Base-by-base conservation (phyloP, 2,329 filamentous ascomycete genomes). In the Anisogramma anomala region DNA sequence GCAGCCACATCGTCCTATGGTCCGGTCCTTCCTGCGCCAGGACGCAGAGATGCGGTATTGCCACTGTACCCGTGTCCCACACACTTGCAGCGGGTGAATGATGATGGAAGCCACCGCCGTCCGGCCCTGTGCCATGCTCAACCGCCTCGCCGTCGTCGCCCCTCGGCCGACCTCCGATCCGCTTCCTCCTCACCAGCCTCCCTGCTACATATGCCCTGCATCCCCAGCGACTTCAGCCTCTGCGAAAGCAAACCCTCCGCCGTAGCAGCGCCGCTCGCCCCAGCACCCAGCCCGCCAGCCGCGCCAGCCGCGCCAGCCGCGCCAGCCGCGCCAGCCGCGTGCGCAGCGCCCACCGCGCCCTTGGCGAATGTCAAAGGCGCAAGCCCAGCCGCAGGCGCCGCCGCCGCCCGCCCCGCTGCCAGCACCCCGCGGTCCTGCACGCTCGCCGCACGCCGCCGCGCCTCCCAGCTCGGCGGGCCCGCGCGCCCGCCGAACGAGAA, bases 231-330 rank as follows among this genome's bases (percentile, higher is more conserved):
- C 49, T 77, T 71, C 33, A 89, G 62, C 42, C 77, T 71, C 55
- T 77, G 77, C 9, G 84, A 84, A 13, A 91, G 63, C 13, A 91
- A 59, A 3, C 83, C 75, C 52, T 85, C 79, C 4, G 73, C 67
- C 1, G 61, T 62, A n/a, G 58, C 64, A 2, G 60, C 25, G 26
- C 43, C 22, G 20, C 56, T 17, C 51, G 55, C 15, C 44, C 50
- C 49, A 71, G 78, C 0, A 65, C 5, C 77, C 77, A 54, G 72
- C 82, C 51, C 56, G 77, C 5, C 14, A 13, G 34, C 23, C 17
- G 23, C 34, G 11, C 22, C 22, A 23, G 22, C 22, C n/a, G n/a
- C n/a, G n/a, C n/a, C n/a, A n/a, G n/a, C n/a, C 25, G 11, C 3
- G 3, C 35, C 35, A 3, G 22, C 15, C 42, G 41, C 39, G 33